Evolutionary conservation across 2,329 filamentous ascomycete species (phyloP).

Genomic region (Hypoxylon sp.): DNA sequence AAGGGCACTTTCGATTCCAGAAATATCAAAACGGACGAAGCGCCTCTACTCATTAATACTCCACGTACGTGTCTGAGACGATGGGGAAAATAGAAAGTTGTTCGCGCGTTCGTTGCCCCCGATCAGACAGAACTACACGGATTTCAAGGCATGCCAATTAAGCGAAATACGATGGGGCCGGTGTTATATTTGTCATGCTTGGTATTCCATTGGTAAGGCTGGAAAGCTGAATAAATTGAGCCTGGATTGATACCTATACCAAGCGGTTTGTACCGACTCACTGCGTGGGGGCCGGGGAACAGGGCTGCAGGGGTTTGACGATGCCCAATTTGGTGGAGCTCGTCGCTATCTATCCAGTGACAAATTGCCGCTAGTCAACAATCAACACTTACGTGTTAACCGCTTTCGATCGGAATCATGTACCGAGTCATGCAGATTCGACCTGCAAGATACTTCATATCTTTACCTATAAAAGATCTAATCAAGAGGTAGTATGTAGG

Average conservation of each 20-base stretch:
- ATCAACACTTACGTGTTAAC: conserved; percentile 14
- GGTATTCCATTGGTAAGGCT: conserved; percentile 7
- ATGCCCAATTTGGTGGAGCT: conserved; percentile 18
- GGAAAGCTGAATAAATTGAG: conserved; percentile 11
- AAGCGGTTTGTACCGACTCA: background rate
- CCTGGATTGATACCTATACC: background rate
- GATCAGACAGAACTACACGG: background rate
- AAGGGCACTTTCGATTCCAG: background rate
- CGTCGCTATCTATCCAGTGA: conserved; percentile 34
- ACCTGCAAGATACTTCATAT: background rate
- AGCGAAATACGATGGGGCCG: conserved; percentile 3
- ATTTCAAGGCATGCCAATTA: background rate
- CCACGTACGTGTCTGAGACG: background rate
- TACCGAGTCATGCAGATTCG: conserved; percentile 16
- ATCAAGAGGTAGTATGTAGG: background rate
- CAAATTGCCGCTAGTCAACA: conserved; percentile 33
- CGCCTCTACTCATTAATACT: background rate
- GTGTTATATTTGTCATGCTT: conserved; percentile 1
- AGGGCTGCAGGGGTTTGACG: conserved; percentile 5
- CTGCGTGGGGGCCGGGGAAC: conserved; percentile 19
- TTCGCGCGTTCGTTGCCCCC: background rate
- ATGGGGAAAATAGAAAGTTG: background rate
- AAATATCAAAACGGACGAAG: background rate
- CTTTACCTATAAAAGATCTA: background rate
- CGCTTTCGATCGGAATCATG: conserved; percentile 3